Base-by-base conservation (phyloP, 2,329 filamentous ascomycete species). In the Hyphodiscus sp. region DNA sequence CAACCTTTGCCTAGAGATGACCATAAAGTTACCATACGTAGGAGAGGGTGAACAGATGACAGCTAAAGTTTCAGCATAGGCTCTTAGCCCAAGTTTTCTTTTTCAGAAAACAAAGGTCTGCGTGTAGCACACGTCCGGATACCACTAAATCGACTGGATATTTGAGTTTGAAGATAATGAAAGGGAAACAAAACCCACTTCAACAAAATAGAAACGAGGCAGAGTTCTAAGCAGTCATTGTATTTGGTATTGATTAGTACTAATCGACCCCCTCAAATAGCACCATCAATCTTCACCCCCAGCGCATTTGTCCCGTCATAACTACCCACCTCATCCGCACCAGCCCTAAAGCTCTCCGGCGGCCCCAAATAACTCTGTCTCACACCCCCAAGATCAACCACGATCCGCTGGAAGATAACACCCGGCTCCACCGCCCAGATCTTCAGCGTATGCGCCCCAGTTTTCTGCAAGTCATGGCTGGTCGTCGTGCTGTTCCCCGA, bases 381-480 rank as follows among this genome's bases (percentile, higher is more conserved):
- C 15, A 73, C 63, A 2, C 71, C 72, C 5, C 72, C 73, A 19
- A 74, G 53, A 65, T 74, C 67, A 26, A 74, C 45, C 3, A 74
- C 66, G 20, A 74, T 57, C 57, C 72, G 73, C 60, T 73, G 68
- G 16, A 73, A 61, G 1, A 71, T 62, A 1, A 73, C 59, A 1
- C 68, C 69, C 0, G 69, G 64, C 47, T 71, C 69, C 19, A 70
- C 45, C 1, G 62, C 55, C 69, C 70, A 70, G 15, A 73, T 50
- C 53, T 65, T 70, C 42, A 72, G 30, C 0, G 61, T 69, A 58
- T 72, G 68, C 16, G 45, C 50, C 1, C 65, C 65, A 1, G 53
- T 51, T 1, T 47, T 50, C 16, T 15, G 57, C 41, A 59, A 53
- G 45, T 57, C 52, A 53, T 64, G 66, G n/a, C 30, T 65, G 9